Base-by-base conservation (phyloP, 805 yeast genomes). In the Saitoella complicata region DNA sequence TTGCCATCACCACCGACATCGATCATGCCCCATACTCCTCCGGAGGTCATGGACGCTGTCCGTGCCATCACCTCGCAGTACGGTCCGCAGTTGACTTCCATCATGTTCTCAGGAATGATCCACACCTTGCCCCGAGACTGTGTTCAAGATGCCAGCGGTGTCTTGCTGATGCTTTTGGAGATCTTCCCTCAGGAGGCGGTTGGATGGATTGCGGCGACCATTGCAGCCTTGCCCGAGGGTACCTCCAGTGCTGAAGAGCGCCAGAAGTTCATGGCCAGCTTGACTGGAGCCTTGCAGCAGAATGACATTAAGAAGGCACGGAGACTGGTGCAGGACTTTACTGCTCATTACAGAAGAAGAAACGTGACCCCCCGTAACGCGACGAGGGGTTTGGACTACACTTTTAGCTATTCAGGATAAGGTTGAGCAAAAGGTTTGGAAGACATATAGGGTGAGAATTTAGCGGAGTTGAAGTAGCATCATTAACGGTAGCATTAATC, bases 331-430 rank as follows among this genome's bases (percentile, higher is more conserved):
- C 73, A 76, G 54, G 88, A 80, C 57, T 88, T 87, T 57, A 75
- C 83, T 37, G 75, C 70, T 45, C 82, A 95, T 91, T 86, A 84
- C 61, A 64, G 78, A 32, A 68, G 94, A 53, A 80, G 84, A 58
- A 80, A 83, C 53, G 71, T 83, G 11, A 49, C 51, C 5, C 49
- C 52, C 7, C 45, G 52, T 12, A 49, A 42, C 33, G 46, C 13
- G 13, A 6, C 21, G 10, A 12, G 45, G 34, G 21, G 41, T 8
- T 12, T 39, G 37, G 37, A 21, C 21, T 21, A 21, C 21, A 21
- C 21, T 21, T 21, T 21, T 21, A 21, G 21, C 21, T 21, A 21
- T 4, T 21, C 21, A 21, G 21, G 21, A 21, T 21, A 21, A 21
- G 21, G 21, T 4, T 21, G 21, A 21, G 21, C 4, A 4, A 21